Evolutionary conservation across 2,329 filamentous ascomycete genomes (phyloP).

Genomic region (Diaporthe citriasiana): DNA sequence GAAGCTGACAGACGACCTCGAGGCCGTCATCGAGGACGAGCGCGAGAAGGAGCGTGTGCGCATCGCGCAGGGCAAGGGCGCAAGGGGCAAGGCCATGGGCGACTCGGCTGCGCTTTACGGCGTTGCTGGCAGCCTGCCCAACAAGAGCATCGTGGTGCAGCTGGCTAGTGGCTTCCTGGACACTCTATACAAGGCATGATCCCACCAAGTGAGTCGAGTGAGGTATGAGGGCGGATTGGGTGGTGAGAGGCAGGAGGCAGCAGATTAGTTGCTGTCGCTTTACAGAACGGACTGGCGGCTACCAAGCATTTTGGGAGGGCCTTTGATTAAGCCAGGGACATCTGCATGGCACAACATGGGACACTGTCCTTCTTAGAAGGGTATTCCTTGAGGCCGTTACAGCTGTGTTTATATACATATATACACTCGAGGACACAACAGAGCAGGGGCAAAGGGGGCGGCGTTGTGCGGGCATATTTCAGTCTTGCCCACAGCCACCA

Average conservation of each 20-base stretch:
- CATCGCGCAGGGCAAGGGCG: constrained; percentile 76
- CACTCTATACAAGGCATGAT: constrained; percentile 87
- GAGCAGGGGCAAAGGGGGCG: not conserved
- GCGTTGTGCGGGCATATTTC: not conserved
- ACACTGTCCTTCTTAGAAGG: constrained; percentile 26
- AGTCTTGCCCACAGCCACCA: not conserved
- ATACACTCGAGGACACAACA: not conserved
- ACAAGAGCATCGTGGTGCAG: constrained; percentile 94
- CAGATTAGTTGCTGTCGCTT: not conserved
- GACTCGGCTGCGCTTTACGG: constrained; percentile 93
- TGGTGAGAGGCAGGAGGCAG: not conserved
- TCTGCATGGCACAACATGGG: constrained; percentile 23
- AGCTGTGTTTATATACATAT: not conserved
- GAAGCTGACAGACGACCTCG: constrained; percentile 80
- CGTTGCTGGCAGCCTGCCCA: constrained; percentile 92
- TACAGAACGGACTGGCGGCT: not conserved
- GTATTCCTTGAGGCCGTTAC: not conserved
- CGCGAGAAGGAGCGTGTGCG: constrained; percentile 84
- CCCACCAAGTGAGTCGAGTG: not conserved
- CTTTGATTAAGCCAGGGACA: not conserved
- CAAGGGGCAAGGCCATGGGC: constrained; percentile 77
- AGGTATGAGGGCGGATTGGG: not conserved
- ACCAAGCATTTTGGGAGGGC: not conserved
- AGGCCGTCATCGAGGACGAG: constrained; percentile 77
- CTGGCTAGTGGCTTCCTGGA: constrained; percentile 93